Evolutionary conservation across 331 rosid genomes (phyloP).

Genomic region (Pyrus hybrid): DNA sequence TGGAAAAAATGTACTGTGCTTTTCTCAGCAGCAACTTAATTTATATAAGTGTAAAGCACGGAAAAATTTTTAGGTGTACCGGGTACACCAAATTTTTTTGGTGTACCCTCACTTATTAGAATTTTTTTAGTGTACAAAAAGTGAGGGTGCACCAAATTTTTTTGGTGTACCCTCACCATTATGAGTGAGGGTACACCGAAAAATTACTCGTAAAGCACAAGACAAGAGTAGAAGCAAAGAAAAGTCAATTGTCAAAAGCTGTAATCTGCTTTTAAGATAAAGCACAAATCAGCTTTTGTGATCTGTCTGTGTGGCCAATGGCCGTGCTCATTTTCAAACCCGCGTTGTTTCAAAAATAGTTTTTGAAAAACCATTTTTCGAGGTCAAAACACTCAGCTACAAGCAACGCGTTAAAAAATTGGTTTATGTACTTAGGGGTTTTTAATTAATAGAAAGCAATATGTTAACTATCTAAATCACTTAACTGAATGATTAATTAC

Average conservation of each 20-base stretch:
- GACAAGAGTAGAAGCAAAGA: background rate
- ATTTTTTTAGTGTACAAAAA: too few relatives aligned
- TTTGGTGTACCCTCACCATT: too few relatives aligned
- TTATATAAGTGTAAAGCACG: too few relatives aligned
- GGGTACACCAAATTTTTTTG: too few relatives aligned
- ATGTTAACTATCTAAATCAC: background rate
- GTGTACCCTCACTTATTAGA: too few relatives aligned
- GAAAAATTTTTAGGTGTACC: too few relatives aligned
- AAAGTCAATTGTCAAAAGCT: background rate
- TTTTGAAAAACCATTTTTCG: background rate
- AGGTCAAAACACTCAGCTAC: background rate
- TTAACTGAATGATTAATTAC: background rate
- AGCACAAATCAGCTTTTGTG: background rate
- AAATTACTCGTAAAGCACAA: background rate
- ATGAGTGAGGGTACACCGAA: too few relatives aligned
- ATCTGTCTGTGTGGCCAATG: background rate
- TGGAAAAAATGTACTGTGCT: background rate
- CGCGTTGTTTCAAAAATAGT: background rate
- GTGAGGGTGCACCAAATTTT: too few relatives aligned
- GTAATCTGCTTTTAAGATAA: background rate
- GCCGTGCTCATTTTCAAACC: background rate
- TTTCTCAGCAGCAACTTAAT: background rate
- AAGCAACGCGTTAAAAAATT: background rate
- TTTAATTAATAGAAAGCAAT: background rate
- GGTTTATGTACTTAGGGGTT: background rate